Percentiles rank a stretch among this genome's conserved stretches.
These are phyloP conservation scores for Magnolia kwangsiensis DNA, from an alignment of 164 flowering plant genomes.

Conservation along the genomic window DNA sequence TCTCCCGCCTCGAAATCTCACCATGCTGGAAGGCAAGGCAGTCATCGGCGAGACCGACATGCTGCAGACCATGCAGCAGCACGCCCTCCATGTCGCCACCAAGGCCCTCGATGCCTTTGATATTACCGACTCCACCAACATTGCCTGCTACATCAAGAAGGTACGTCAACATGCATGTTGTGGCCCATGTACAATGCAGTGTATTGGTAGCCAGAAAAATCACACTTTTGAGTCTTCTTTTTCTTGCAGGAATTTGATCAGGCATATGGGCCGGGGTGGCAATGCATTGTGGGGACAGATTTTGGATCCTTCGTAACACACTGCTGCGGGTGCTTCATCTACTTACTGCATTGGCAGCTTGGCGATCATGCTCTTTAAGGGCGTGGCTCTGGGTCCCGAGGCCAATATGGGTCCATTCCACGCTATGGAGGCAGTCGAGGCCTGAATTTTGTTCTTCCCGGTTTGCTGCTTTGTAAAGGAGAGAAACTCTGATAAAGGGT, in stretches of 20 bases:
- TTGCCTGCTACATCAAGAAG: slow-evolving; percentile 72
- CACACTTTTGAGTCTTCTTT: not conserved
- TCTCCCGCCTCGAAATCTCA: not conserved
- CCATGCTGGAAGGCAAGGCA: slow-evolving; percentile 36
- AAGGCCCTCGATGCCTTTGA: slow-evolving; percentile 33
- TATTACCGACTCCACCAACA: slow-evolving; percentile 25
- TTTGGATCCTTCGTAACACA: slow-evolving; percentile 94
- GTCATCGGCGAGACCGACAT: slow-evolving; percentile 33
- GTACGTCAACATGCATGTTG: slow-evolving; percentile 16
- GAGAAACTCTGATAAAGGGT: not conserved
- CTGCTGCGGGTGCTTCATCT: slow-evolving; percentile 72
- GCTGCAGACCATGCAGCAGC: slow-evolving; percentile 34
- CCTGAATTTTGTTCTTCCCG: slow-evolving; percentile 14
- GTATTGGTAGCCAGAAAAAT: not conserved
- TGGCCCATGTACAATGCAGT: not conserved
- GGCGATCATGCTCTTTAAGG: slow-evolving; percentile 69
- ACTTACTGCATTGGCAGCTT: slow-evolving; percentile 72
- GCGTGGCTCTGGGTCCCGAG: slow-evolving; percentile 33
- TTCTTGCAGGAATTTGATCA: slow-evolving; percentile 61
- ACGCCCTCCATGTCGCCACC: slow-evolving; percentile 26
- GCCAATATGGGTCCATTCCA: slow-evolving; percentile 11
- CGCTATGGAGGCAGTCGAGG: slow-evolving; percentile 32
- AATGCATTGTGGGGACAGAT: slow-evolving; percentile 52
- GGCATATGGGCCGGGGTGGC: slow-evolving; percentile 31
- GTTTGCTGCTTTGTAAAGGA: slow-evolving; percentile 6